Percentiles rank a stretch among this genome's conserved stretches.
phyloP scores from a whole-genome alignment of 2,329 filamentous ascomycete species.

The Trichoderma sp. region DNA sequence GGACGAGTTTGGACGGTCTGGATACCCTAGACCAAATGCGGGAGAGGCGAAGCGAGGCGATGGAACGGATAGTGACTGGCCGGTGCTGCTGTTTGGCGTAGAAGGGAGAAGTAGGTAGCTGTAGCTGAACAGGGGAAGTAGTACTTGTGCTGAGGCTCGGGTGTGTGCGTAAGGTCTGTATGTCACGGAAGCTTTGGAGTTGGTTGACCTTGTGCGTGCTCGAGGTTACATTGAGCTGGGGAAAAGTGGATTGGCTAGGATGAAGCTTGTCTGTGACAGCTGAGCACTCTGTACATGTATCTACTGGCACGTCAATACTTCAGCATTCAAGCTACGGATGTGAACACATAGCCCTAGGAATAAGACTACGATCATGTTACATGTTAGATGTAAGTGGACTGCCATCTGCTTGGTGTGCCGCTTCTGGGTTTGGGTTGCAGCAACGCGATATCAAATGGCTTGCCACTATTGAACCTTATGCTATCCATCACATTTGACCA shows the following conservation, averaged over 20 bases:
- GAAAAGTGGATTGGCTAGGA: neutral
- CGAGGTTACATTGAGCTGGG: neutral
- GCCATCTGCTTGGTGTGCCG: neutral
- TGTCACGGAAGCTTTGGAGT: too few relatives aligned
- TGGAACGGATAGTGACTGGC: neutral
- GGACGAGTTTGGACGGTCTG: conserved; percentile 13
- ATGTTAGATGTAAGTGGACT: neutral
- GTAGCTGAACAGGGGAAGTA: neutral
- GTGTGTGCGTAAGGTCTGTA: too few relatives aligned
- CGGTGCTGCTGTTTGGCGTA: neutral
- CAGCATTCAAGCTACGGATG: too few relatives aligned
- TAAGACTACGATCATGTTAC: too few relatives aligned
- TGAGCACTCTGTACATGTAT: too few relatives aligned
- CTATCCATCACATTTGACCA: too few relatives aligned
- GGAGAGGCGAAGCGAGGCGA: neutral
- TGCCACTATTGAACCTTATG: neutral
- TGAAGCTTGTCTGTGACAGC: neutral
- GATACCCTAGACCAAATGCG: conserved; percentile 22
- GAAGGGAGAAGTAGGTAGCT: neutral
- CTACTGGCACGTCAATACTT: too few relatives aligned
- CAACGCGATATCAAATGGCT: neutral
- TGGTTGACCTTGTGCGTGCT: neutral
- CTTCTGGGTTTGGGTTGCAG: neutral
- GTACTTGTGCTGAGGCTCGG: too few relatives aligned
- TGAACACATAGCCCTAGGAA: too few relatives aligned